Conservation (phyloP, 2,329 filamentous ascomycete species). For the Botryotinia globosa region DNA sequence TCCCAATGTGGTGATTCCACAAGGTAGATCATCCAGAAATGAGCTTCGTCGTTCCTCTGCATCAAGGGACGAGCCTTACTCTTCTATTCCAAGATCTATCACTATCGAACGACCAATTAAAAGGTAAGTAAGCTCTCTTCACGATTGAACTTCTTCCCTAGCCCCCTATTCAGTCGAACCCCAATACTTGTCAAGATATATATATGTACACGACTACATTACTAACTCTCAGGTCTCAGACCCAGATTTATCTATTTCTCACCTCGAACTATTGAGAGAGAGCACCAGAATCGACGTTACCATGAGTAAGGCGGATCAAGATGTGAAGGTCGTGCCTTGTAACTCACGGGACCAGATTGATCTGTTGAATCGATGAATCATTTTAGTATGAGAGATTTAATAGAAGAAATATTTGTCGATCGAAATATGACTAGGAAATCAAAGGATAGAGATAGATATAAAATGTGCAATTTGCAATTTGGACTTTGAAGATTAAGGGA, state of each 20-base stretch:
- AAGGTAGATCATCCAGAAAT: background rate
- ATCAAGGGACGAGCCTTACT: background rate
- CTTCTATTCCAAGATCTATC: background rate
- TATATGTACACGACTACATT: background rate
- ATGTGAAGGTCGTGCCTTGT: background rate
- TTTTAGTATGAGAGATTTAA: background rate
- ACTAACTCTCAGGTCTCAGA: background rate
- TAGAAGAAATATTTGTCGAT: background rate
- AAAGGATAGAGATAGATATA: background rate
- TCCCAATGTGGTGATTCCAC: background rate
- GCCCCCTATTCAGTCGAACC: background rate
- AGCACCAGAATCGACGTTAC: background rate
- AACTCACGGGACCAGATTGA: background rate
- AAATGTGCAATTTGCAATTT: background rate
- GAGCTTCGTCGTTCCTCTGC: background rate
- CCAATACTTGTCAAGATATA: background rate
- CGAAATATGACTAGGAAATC: background rate
- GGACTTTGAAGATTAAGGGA: background rate
- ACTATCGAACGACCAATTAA: background rate
- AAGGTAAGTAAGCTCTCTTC: background rate
- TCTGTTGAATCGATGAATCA: background rate
- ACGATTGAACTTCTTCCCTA: background rate
- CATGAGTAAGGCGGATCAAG: background rate
- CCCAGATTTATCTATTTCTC: rapidly evolving
- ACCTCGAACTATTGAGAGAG: background rate